Conservation (phyloP, 768 basidiomycete genomes). For the Lactarius evosmus region DNA sequence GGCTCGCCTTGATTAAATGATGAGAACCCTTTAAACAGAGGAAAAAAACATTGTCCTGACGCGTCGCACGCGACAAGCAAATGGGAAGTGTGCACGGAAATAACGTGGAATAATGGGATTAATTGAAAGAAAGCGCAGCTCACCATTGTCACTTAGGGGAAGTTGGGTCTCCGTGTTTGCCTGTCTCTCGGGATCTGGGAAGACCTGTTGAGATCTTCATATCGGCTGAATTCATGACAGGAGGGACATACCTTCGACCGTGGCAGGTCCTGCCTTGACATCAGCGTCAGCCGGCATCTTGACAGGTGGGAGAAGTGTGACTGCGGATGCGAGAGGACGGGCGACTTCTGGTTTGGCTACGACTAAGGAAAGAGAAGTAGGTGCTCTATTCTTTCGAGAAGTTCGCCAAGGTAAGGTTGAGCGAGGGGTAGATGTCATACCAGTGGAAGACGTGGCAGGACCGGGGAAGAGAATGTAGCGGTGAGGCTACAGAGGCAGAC, state of each 20-base stretch:
- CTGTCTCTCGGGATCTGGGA: conserved; percentile 7
- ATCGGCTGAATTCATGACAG: neutral
- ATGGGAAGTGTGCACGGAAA: neutral
- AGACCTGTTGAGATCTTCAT: neutral
- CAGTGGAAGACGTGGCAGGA: neutral
- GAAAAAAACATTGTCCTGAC: too few relatives aligned
- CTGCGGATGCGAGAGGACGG: conserved; percentile 21
- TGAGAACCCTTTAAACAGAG: conserved; percentile 8
- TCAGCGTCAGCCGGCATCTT: conserved; percentile 8
- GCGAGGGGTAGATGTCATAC: conserved; percentile 24
- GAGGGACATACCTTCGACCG: neutral
- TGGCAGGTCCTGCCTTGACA: neutral
- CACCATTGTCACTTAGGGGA: conserved; percentile 4
- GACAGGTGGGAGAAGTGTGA: conserved; percentile 17
- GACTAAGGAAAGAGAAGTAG: conserved; percentile 24
- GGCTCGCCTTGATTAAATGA: neutral
- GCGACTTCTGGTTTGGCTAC: conserved; percentile 20
- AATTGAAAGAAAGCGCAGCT: neutral
- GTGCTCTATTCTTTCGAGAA: conserved; percentile 21
- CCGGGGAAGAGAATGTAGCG: neutral
- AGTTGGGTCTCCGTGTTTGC: neutral
- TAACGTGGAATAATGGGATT: neutral
- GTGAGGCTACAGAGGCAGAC: neutral
- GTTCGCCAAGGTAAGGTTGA: conserved; percentile 20
- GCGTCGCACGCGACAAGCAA: neutral